Percentiles rank a stretch among this genome's conserved stretches.
Conservation (phyloP, 2,329 filamentous ascomycete genomes). For the Aspergillus arachidicola region DNA sequence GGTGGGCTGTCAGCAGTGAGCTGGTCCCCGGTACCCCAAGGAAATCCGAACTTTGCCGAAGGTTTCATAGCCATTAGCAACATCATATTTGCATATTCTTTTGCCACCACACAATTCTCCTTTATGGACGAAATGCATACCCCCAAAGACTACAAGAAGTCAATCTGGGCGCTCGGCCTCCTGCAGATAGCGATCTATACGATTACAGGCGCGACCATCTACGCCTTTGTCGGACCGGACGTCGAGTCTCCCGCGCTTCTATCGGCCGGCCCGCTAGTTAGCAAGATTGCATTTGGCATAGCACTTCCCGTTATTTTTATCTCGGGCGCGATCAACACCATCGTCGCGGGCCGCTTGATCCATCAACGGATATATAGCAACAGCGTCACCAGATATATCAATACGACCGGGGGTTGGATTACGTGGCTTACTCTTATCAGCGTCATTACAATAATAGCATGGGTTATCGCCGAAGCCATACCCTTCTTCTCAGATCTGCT, state of each 20-base stretch:
- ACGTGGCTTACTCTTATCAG: neutral
- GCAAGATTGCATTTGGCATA: neutral
- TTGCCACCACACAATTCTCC: conserved; percentile 24
- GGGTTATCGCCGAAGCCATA: neutral
- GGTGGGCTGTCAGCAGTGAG: neutral
- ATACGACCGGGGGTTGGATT: neutral
- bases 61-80: conserved; percentile 29
- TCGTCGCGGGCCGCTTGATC: neutral
- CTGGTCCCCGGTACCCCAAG: conserved; percentile 12
- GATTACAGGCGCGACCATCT: conserved; percentile 19
- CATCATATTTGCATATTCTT: conserved; percentile 40
- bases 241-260: conserved; percentile 31
- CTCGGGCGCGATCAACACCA: neutral
- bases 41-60: conserved; percentile 24
- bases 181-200: conserved; percentile 6
- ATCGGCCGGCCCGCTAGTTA: conserved; percentile 25
- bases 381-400: neutral
- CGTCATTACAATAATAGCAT: neutral
- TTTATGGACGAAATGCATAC: conserved; percentile 11
- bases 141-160: conserved; percentile 4
- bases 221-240: conserved; percentile 28
- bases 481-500: neutral
- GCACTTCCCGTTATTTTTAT: neutral
- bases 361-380: neutral
- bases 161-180: conserved; percentile 1